Conservation (phyloP, 1,284 basidiomycete species). For the Sanghuangporus sanghuang region DNA sequence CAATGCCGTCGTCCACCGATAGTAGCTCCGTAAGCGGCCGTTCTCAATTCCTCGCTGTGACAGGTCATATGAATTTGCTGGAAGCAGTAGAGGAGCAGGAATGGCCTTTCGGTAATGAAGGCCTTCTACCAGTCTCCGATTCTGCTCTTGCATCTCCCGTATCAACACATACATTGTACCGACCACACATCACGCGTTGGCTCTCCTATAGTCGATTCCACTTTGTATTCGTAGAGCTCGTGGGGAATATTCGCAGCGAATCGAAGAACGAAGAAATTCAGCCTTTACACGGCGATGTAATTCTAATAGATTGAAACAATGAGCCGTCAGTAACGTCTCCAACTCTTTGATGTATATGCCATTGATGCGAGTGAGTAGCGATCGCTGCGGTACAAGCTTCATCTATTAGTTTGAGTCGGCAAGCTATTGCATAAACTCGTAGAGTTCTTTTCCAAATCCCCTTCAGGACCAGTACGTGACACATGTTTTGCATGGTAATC, state of each 20-base stretch:
- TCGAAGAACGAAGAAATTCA: not conserved
- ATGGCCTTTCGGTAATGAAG: not conserved
- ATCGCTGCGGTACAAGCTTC: conserved; percentile 41
- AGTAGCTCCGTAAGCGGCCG: not conserved
- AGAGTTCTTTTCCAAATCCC: conserved; percentile 19
- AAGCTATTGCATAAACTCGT: conserved; percentile 48
- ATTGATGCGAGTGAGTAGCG: no score
- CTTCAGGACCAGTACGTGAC: not conserved
- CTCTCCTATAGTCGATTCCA: not conserved
- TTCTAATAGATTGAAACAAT: not conserved
- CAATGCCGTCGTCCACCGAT: not conserved
- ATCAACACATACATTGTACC: not conserved
- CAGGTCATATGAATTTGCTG: not conserved
- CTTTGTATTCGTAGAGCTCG: not conserved
- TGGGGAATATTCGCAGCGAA: not conserved
- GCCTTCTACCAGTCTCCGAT: not conserved
- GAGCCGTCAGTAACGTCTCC: not conserved
- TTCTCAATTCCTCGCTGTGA: not conserved
- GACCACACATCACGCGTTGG: not conserved
- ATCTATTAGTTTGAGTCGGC: conserved; percentile 36
- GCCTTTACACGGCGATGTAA: not conserved
- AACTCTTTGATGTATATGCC: not conserved
- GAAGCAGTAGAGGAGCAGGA: not conserved
- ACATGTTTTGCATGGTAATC: not conserved
- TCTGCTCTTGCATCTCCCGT: not conserved